Percentiles rank a stretch among this genome's conserved stretches.
Evolutionary conservation across 2,329 filamentous ascomycete genomes (phyloP).

Genomic region (Fusarium circinatum): DNA sequence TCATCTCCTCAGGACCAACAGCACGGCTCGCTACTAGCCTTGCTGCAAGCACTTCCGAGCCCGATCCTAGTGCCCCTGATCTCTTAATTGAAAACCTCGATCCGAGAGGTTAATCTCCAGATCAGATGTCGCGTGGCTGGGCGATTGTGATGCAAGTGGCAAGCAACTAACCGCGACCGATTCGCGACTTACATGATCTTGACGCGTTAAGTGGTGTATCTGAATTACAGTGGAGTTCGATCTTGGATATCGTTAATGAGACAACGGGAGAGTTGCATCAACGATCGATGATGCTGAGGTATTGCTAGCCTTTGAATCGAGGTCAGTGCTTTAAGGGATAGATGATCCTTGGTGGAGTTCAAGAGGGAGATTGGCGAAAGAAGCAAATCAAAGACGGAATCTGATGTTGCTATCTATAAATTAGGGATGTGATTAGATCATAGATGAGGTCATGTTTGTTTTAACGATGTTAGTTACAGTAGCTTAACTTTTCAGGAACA

Average conservation of each 20-base stretch:
- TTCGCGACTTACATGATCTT: background rate
- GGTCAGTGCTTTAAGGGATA: conserved; percentile 4
- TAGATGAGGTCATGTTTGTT: conserved; percentile 13
- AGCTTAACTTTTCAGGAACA: background rate
- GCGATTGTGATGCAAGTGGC: conserved; percentile 20
- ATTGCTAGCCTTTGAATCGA: conserved; percentile 5
- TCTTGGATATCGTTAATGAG: conserved; percentile 10
- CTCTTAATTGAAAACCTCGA: conserved; percentile 5
- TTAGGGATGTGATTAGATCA: conserved; percentile 1
- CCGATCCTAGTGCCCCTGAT: conserved; percentile 14
- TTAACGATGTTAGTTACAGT: too few relatives aligned
- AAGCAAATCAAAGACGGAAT: conserved; percentile 4
- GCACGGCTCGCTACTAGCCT: background rate
- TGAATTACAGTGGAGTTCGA: background rate
- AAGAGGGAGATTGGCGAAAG: background rate
- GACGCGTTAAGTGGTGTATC: conserved; percentile 1
- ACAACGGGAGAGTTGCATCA: conserved; percentile 3
- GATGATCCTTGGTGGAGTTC: background rate
- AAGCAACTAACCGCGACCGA: background rate
- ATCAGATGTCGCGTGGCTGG: conserved; percentile 22
- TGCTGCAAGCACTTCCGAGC: conserved; percentile 17
- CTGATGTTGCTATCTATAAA: background rate
- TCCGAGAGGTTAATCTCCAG: conserved; percentile 16
- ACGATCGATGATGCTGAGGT: conserved; percentile 24
- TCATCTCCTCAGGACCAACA: conserved; percentile 28